phyloP scores from a whole-genome alignment of 1,284 basidiomycete genomes.

The Leccinum huronense region DNA sequence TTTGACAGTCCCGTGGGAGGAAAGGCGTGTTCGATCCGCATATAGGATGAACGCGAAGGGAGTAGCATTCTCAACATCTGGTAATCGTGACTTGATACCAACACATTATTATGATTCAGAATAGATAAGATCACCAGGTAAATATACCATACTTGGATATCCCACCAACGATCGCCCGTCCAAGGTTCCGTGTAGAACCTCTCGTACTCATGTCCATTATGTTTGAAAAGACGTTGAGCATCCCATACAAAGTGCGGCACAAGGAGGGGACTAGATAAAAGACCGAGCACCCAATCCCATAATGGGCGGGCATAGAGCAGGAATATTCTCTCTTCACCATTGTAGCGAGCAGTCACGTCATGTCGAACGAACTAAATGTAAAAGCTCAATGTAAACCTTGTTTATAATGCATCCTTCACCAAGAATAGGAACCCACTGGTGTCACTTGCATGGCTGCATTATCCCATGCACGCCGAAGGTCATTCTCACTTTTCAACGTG shows the following conservation, averaged over 20 bases:
- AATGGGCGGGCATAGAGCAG: not conserved
- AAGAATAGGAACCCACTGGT: not conserved
- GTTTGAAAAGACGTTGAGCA: conserved; percentile 10
- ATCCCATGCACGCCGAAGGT: not conserved
- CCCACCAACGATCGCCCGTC: conserved; percentile 29
- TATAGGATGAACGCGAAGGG: conserved; percentile 37
- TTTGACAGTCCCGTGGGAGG: conserved; percentile 41
- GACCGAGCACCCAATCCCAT: not conserved
- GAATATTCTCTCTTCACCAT: not conserved
- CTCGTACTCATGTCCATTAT: conserved; percentile 19
- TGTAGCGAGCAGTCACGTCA: not conserved
- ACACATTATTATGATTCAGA: not conserved
- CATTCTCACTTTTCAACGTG: not conserved
- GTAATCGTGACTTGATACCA: conserved; percentile 5
- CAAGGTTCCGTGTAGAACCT: conserved; percentile 30
- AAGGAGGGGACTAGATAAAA: not conserved
- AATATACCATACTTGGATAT: conserved; percentile 30
- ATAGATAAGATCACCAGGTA: not conserved
- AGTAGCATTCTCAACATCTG: not conserved
- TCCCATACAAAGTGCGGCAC: not conserved
- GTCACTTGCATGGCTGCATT: not conserved
- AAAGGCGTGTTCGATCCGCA: conserved; percentile 45
- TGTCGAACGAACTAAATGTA: not conserved
- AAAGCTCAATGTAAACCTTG: not conserved
- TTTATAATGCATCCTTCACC: not conserved